Evolutionary conservation across 148 eudicot species (phyloP).

Genomic region (Rhododendron griersonianum): DNA sequence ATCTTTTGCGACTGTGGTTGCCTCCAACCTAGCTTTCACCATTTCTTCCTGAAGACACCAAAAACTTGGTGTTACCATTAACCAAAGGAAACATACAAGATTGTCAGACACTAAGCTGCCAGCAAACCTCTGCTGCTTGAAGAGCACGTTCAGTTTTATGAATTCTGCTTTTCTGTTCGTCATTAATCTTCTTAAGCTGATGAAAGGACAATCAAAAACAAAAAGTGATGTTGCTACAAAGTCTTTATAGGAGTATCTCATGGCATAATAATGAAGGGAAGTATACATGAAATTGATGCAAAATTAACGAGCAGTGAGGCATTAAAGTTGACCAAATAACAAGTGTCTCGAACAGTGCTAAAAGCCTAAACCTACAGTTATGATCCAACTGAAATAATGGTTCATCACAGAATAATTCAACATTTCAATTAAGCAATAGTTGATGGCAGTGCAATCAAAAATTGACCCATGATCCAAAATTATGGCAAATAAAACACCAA

Average conservation of each 20-base stretch:
- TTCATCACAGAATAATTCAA: neutral
- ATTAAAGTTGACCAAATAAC: neutral
- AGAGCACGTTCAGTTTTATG: conserved; percentile 29
- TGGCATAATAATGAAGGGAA: neutral
- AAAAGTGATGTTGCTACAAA: neutral
- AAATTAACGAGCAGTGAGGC: neutral
- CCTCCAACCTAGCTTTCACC: conserved; percentile 54
- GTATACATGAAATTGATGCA: neutral
- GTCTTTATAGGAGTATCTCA: neutral
- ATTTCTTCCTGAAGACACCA: conserved; percentile 50
- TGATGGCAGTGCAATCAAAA: neutral
- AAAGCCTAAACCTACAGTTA: neutral
- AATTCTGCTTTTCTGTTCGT: conserved; percentile 30
- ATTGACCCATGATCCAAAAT: neutral
- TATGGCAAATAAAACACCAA: neutral
- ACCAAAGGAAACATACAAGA: neutral
- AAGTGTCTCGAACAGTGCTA: neutral
- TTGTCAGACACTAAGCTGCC: neutral
- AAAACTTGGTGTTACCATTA: neutral
- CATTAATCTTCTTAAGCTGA: conserved; percentile 38
- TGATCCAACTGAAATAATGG: neutral
- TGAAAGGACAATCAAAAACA: conserved; percentile 3
- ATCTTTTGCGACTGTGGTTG: conserved; percentile 39
- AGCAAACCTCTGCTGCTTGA: conserved; percentile 31
- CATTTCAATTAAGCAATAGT: neutral